These are phyloP conservation scores for Nitzschia putrida DNA, from an alignment of 108 stramenopile genomes.

Conservation along the genomic window DNA sequence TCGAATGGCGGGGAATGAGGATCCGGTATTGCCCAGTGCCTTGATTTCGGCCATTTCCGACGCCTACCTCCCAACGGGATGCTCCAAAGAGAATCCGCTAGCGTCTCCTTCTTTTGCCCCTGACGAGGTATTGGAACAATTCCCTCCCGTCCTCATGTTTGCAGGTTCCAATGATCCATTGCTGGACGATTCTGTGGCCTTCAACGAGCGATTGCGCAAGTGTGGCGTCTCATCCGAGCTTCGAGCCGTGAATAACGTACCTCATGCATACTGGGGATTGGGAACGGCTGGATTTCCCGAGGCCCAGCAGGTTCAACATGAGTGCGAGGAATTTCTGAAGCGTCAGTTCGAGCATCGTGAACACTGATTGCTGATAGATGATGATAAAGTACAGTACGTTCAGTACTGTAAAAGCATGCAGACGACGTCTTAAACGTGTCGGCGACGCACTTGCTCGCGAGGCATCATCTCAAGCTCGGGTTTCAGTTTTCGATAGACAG, in stretches of 20 bases:
- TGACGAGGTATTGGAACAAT: constrained; percentile 52
- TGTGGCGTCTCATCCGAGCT: constrained; percentile 68
- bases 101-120: constrained; percentile 80
- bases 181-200: constrained; percentile 84
- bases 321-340: constrained; percentile 58
- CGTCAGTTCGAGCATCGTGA: constrained; percentile 21
- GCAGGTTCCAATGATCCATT: constrained; percentile 77
- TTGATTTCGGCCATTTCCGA: constrained; percentile 73
- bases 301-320: constrained; percentile 64
- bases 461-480: constrained; percentile 69
- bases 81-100: constrained; percentile 58
- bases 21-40: constrained; percentile 78
- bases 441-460: constrained; percentile 59
- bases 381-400: no score
- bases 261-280: constrained; percentile 83
- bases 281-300: constrained; percentile 80
- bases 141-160: constrained; percentile 72
- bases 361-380: no score
- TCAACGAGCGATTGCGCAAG: constrained; percentile 68
- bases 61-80: constrained; percentile 59
- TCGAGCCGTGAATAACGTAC: constrained; percentile 70
- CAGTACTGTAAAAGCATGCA: no score
- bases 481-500: constrained; percentile 57
- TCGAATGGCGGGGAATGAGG: constrained; percentile 63
- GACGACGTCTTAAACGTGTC: constrained; percentile 11